Base-by-base conservation (phyloP, 345 rosid genomes). In the Sisymbrium altissimum region DNA sequence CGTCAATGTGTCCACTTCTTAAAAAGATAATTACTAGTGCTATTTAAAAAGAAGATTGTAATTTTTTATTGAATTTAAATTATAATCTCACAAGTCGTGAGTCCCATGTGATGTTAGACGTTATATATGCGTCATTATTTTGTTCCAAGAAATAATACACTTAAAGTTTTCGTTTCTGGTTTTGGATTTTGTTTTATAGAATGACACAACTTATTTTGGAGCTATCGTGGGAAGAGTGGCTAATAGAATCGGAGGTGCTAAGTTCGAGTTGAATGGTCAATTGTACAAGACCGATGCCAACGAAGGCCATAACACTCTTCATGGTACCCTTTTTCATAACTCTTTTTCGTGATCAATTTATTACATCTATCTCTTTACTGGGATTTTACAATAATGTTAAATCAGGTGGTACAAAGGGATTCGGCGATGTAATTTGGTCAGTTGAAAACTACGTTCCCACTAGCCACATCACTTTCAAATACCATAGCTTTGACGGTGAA, bases 161-260 rank as follows among this genome's bases (percentile, higher is more conserved):
- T n/a, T 14, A 18, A 7, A 38, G 6, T 3, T 27, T 57, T 14
- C 4, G 36, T 11, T 38, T 44, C 40, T 2, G 9, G n/a, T n/a
- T n/a, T n/a, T n/a, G n/a, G n/a, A n/a, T n/a, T n/a, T n/a, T n/a
- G n/a, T 43, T 35, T 29, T 1, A 64, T 52, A 91, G 96, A 91
- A 81, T 44, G 97, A 85, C 68, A 67, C 84, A 27, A 75, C 89
- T n/a, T 83, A 81, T 73, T 95, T 95, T 33, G 99, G 99, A 30
- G 89, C 89, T 29, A 74, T 90, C 0, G 88, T 95, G 40, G 98
- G 99, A 63, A 85, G 96, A 8, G 96, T 95, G 0, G 98, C 96
- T 2, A 92, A 95, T 56, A 81, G 99, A 80, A 95, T 92, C 4
- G 83, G 79, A 38, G 82, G 81, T 9, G 96, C 97, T 21, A 70